Conservation (phyloP, 2,329 filamentous ascomycete species). For the Colletotrichum gigasporum region DNA sequence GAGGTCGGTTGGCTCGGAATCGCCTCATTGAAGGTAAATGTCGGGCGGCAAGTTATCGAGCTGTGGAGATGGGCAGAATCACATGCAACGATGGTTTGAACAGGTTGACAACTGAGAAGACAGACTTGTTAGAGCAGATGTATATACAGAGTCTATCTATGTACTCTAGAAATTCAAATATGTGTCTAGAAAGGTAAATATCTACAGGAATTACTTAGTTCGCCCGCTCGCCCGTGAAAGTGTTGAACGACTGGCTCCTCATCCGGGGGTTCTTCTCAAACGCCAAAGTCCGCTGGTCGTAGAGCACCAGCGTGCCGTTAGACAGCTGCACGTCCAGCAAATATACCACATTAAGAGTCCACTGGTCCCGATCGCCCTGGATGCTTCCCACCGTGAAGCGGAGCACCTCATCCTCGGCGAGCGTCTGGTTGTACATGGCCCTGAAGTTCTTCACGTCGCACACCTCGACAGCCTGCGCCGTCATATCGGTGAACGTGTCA, state of each 20-base stretch:
- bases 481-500: neutral
- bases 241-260: slow-evolving; percentile 1
- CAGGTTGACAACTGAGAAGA: too few species aligned
- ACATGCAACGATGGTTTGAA: too few species aligned
- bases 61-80: too few species aligned
- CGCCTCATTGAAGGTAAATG: too few species aligned
- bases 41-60: too few species aligned
- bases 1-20: neutral
- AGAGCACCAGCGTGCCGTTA: slow-evolving; percentile 22
- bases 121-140: neutral
- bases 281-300: slow-evolving; percentile 3
- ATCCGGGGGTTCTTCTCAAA: slow-evolving; percentile 24
- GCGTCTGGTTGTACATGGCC: slow-evolving; percentile 10
- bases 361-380: slow-evolving; percentile 4
- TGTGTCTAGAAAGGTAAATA: too few species aligned
- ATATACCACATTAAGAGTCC: slow-evolving; percentile 9
- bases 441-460: slow-evolving; percentile 21
- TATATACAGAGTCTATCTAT: too few species aligned
- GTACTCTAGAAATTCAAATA: too few species aligned
- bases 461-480: slow-evolving; percentile 1
- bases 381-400: slow-evolving; percentile 19
- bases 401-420: slow-evolving; percentile 8
- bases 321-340: slow-evolving; percentile 19
- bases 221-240: slow-evolving; percentile 18
- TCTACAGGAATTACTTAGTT: neutral